Percentiles rank a stretch among this genome's conserved stretches.
These are phyloP conservation scores for Naumovozyma dairenensis DNA, from an alignment of 805 yeast genomes.

Conservation along the genomic window DNA sequence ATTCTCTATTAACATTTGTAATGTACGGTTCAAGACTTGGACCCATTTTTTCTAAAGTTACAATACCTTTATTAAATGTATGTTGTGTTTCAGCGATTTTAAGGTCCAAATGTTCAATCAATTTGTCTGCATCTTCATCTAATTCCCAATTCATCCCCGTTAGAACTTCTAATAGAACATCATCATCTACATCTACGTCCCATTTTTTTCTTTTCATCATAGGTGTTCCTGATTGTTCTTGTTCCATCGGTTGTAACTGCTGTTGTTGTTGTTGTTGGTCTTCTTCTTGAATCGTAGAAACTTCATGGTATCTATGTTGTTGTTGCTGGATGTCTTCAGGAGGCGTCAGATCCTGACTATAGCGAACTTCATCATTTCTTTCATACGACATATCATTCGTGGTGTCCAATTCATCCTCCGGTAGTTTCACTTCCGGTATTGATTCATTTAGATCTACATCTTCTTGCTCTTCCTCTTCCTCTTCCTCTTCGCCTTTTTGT, in stretches of 20 bases:
- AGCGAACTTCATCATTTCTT: slow-evolving; percentile 25
- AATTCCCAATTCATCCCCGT: slow-evolving; percentile 73
- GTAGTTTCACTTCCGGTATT: slow-evolving; percentile 9
- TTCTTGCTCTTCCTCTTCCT: slow-evolving; percentile 1
- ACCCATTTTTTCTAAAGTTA: slow-evolving; percentile 39
- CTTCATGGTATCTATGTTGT: slow-evolving; percentile 22
- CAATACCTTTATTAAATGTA: slow-evolving; percentile 46
- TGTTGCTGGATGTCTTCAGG: too few species aligned
- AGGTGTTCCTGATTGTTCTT: neutral
- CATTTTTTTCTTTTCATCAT: slow-evolving; percentile 1
- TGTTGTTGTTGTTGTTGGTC: slow-evolving; percentile 20
- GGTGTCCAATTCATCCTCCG: neutral
- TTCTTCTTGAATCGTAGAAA: slow-evolving; percentile 27
- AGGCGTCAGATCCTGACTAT: slow-evolving; percentile 15
- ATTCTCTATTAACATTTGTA: slow-evolving; percentile 38
- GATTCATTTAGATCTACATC: slow-evolving; percentile 7
- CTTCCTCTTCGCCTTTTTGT: neutral
- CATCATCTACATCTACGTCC: slow-evolving; percentile 28
- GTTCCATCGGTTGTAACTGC: slow-evolving; percentile 1
- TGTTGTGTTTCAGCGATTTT: slow-evolving; percentile 57
- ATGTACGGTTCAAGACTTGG: slow-evolving; percentile 35
- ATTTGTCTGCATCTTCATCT: slow-evolving; percentile 48
- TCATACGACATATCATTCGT: slow-evolving; percentile 30
- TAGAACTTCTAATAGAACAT: slow-evolving; percentile 42
- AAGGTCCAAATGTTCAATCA: slow-evolving; percentile 47